These are phyloP conservation scores for Gastrolobium bilobum DNA, from an alignment of 306 rosid genomes.

Conservation along the genomic window DNA sequence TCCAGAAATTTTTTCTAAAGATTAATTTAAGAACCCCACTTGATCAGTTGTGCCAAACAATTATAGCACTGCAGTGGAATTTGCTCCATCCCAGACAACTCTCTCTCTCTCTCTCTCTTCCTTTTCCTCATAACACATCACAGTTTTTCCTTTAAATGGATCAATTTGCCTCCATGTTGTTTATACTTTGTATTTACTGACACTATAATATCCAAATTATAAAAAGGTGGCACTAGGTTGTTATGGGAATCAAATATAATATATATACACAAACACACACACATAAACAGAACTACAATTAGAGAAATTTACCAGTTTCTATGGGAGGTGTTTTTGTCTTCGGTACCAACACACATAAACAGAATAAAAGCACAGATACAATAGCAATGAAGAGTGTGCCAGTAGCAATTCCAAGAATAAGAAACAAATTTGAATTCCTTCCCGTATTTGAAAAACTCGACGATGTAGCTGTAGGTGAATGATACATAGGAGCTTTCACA, in stretches of 20 bases:
- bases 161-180: constrained; percentile 6
- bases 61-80: not conserved
- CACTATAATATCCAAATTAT: constrained; percentile 32
- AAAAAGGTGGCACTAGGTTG: constrained; percentile 29
- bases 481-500: constrained; percentile 57
- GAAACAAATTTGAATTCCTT: constrained; percentile 70
- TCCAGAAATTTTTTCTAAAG: not conserved
- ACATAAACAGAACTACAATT: constrained; percentile 42
- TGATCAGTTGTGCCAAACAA: not conserved
- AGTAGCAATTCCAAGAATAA: constrained; percentile 75
- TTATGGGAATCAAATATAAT: constrained; percentile 7
- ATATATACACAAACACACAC: too few species aligned
- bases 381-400: constrained; percentile 77
- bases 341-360: constrained; percentile 61
- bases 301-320: constrained; percentile 65
- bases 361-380: constrained; percentile 65
- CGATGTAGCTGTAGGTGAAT: constrained; percentile 58
- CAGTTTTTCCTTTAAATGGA: constrained; percentile 6
- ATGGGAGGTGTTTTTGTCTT: constrained; percentile 62
- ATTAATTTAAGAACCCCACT: not conserved
- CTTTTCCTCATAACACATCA: not conserved
- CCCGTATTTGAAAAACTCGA: constrained; percentile 57
- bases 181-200: constrained; percentile 9
- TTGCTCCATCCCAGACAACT: not conserved
- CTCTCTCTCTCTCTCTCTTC: not conserved